Base-by-base conservation (phyloP, 352 stramenopile genomes). In the Elongisporangium anandrum region DNA sequence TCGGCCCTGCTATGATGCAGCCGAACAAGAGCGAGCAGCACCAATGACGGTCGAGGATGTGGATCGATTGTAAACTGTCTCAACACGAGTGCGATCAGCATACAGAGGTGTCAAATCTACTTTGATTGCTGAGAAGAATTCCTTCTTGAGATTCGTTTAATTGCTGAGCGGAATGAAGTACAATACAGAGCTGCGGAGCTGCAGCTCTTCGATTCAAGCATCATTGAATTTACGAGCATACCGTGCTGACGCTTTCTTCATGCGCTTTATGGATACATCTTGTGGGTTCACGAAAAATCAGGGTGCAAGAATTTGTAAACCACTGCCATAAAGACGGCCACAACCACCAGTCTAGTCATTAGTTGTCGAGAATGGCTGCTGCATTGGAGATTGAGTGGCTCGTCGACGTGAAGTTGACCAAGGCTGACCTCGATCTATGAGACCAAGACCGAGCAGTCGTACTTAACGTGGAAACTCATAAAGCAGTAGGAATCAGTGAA, bases 21-120 rank as follows among this genome's bases (percentile, higher is more conserved):
- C 47, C 62, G 60, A 55, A 62, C 50, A 15, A 41, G 29, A 66
- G 54, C n/a, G 62, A 66, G 54, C 54, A 57, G 13, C 60, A 47
- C 8, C 29, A 41, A 15, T 41, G 9, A 8, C 13, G 9, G 24
- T 34, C 24, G 24, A 34, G 24, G 29, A 15, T 15, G 5, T 8
- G 13, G 4, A 8, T 4, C 29, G 29, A 13, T 41, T 13, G 29
- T 41, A 41, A 13, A 41, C 9, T 41, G 13, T 8, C 13, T 7
- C 7, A 3, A 34, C 24, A 7, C 24, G 3, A 34, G 7, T 34
- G 3, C 3, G 7, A 3, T 34, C 24, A 34, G 24, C 24, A 34
- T 34, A 34, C n/a, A n/a, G n/a, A n/a, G n/a, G n/a, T n/a, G n/a
- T n/a, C n/a, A n/a, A n/a, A n/a, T n/a, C n/a, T n/a, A n/a, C n/a